Base-by-base conservation (phyloP, 306 rosid genomes). In the Betula pendula region DNA sequence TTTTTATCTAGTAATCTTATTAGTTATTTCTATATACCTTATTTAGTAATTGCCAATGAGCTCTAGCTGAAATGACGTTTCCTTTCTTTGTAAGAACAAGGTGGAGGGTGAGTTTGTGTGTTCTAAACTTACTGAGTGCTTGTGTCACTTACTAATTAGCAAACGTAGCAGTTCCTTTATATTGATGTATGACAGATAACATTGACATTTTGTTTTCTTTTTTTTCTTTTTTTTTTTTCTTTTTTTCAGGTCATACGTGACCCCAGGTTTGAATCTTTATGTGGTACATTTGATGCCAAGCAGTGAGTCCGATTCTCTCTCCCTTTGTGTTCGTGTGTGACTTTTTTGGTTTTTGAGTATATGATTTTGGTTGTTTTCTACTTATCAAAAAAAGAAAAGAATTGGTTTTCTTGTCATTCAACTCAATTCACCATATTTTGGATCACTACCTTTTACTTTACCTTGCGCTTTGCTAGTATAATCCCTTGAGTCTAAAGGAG, bases 211-310 rank as follows among this genome's bases (percentile, higher is more conserved):
- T n/a, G n/a, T n/a, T n/a, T n/a, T n/a, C n/a, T n/a, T n/a, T n/a
- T n/a, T n/a, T n/a, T n/a, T n/a, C n/a, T n/a, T n/a, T n/a, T n/a
- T n/a, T n/a, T n/a, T n/a, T n/a, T 80, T 71, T 73, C 31, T 56
- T 53, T 47, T 82, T 74, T 75, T 82, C 85, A 95, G 91, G 90
- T 89, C 69, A 75, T 80, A 47, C 88, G 94, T 0, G 96, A 95
- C 81, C 99, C 96, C 9, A 88, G 94, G 31, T 95, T 90, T 71
- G 99, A 95, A 80, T 85, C 98, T 78, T 83, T 92, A 38, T 81
- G 90, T 75, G 97, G 96, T 25, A 75, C 25, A 11, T 80, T 86
- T 22, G 89, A 92, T 71, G 15, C 56, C n/a, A 89, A 92, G 1
- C 94, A 93, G 96, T 92, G 81, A 43, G 96, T 51, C 22, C 65